These are phyloP conservation scores for Apiospora pterosperma DNA, from an alignment of 2,329 filamentous ascomycete genomes.

Conservation along the genomic window DNA sequence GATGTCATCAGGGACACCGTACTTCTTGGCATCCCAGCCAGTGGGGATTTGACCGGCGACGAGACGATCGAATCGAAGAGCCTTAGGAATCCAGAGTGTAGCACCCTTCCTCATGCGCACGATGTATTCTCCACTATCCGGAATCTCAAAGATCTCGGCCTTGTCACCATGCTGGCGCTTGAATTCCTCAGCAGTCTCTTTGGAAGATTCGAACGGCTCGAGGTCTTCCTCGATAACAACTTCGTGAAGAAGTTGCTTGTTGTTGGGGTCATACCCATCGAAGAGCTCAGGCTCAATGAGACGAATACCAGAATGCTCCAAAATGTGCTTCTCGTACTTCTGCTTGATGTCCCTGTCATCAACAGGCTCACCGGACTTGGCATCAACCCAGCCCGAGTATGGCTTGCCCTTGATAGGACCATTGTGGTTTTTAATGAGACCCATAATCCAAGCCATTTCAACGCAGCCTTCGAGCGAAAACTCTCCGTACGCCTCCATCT, in stretches of 20 bases:
- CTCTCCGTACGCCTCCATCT: conserved; percentile 96
- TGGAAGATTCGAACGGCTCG: conserved; percentile 94
- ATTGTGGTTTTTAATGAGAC: conserved; percentile 98
- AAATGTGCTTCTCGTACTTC: conserved; percentile 95
- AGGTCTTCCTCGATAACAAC: conserved; percentile 96
- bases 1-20: conserved; percentile 96
- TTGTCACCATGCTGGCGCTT: conserved; percentile 96
- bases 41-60: conserved; percentile 96
- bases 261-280: conserved; percentile 93
- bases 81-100: conserved; percentile 92
- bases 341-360: conserved; percentile 97
- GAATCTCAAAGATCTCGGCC: conserved; percentile 94
- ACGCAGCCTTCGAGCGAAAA: conserved; percentile 98
- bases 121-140: conserved; percentile 89
- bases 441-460: conserved; percentile 99
- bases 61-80: conserved; percentile 92
- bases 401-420: conserved; percentile 92
- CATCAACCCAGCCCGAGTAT: conserved; percentile 95
- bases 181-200: conserved; percentile 97
- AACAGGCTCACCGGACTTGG: conserved; percentile 90
- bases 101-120: conserved; percentile 95
- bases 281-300: conserved; percentile 97
- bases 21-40: conserved; percentile 94
- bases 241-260: conserved; percentile 97
- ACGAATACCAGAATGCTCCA: conserved; percentile 96